These are phyloP conservation scores for Rhynchosporium graminicola DNA, from an alignment of 2,329 filamentous ascomycete genomes.

Conservation along the genomic window DNA sequence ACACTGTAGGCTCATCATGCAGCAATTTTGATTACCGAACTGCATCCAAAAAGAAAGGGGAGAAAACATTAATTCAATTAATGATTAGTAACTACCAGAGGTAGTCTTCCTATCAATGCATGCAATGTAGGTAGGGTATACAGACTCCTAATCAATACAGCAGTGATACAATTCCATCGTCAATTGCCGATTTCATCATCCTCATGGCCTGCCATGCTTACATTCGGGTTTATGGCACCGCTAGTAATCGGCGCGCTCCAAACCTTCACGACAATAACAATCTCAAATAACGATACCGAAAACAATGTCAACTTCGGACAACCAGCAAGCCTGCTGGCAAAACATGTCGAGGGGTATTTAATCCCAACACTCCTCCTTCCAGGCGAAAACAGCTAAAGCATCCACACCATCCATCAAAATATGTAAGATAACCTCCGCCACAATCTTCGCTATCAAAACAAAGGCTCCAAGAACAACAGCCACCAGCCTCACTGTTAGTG, in stretches of 20 bases:
- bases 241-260: background rate
- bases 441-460: constrained; percentile 14
- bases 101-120: background rate
- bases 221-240: no score
- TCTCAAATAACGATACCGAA: background rate
- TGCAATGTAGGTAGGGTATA: constrained; percentile 3
- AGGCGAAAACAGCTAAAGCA: constrained; percentile 9
- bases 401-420: constrained; percentile 9
- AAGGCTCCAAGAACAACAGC: constrained; percentile 16
- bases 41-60: background rate
- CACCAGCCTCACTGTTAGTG: constrained; percentile 15
- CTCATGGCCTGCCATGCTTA: background rate
- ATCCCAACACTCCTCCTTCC: constrained; percentile 16
- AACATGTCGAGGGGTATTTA: background rate
- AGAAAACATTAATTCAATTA: constrained; percentile 3
- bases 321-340: background rate
- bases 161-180: background rate
- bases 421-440: constrained; percentile 16
- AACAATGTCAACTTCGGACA: background rate
- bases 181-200: background rate
- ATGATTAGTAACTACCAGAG: background rate
- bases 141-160: constrained; percentile 1
- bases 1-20: no score
- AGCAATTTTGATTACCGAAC: no score
- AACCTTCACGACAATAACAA: background rate